Evolutionary conservation across 1,284 basidiomycete species (phyloP), one percentile per base, ranked within the genome.

Genomic region (Rhodotorula sp.): DNA sequence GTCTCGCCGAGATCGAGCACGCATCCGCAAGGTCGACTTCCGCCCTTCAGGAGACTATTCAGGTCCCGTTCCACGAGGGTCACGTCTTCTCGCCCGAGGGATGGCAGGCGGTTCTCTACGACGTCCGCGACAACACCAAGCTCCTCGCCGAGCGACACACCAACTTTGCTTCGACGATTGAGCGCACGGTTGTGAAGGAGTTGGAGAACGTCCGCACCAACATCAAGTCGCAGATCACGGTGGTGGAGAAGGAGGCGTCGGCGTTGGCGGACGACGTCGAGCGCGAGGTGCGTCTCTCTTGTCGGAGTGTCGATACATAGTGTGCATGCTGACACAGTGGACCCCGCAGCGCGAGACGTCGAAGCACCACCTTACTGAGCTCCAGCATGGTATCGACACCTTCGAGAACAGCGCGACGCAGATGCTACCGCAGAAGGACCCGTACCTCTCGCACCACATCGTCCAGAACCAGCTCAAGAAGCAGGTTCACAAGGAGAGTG

Each of bases 381-480:
- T 76, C 7, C 67, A 71, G 49, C 49, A 53, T 3, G 74, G 74
- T 30, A 71, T 75, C 63, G 72, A 75, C 53, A 71, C 72, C 15
- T 75, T 73, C 65, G 73, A 74, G 64, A 75, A 64, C 56, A 60
- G 47, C 46, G 55, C 59, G 47, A 58, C 58, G 11, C 69, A 71
- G 36, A 75, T 77, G 72, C 67, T 75, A 34, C 71, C 76, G 27
- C 72, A 77, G 64, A 70, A 76, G 64, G 76, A 77, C 63, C 76
- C 76, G 11, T 74, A 74, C 64, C 66, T 77, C 44, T 61, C 71
- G 52, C 76, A 77, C 73, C 62, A 64, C 32, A 62, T 70, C 47
- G 72, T 73, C 22, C 57, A 69, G 29, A 71, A 64, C 57, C 76
- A 77, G 61, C 69, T 77, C 54, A 71, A 72, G 64, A 69, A 72